Base-by-base conservation (phyloP, 2,329 filamentous ascomycete species). In the Magnaporthiopsis incrustans region DNA sequence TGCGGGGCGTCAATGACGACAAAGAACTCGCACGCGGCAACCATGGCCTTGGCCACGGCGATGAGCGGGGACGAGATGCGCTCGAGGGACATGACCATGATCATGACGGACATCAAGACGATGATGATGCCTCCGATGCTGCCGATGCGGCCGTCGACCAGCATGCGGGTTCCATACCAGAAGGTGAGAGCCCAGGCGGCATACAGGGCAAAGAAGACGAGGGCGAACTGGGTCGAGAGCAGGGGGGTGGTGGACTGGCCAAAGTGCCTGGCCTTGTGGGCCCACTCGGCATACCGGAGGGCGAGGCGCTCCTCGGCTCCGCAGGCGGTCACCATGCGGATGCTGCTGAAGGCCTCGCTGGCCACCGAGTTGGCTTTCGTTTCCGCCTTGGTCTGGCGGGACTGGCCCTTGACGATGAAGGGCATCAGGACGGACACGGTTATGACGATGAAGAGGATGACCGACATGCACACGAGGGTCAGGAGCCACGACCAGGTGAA, bases 281-380 rank as follows among this genome's bases (percentile, higher is more conserved):
- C 80, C 77, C 82, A 86, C 6, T 76, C 74, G 18, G 78, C 73
- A 69, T 87, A 88, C 44, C 81, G 83, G 60, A 77, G 73, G 0
- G 78, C 75, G 64, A 87, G 79, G 7, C 82, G 80, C 18, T 74
- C 70, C 70, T 88, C 83, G 15, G 86, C 86, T 50, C 85, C 85
- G 68, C 85, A 88, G 0, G 86, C 86, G 53, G 82, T 79, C 44
- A 89, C 78, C 78, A 88, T 89, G 8, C 85, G 78, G 50, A 88
- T 83, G 61, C 81, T 82, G 1, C 79, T 76, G 67, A 89, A 79
- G 2, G 84, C 78, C 71, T 89, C 86, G 64, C 84, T 85, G 1
- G 86, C 86, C 4, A 89, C 77, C 3, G 84, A 80, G 1, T 81
- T 80, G 1, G 85, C 83, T 68, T 82, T 85, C 1, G 78, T 80